phyloP scores from a whole-genome alignment of 371 early-diverging fungal species.

The Mortierella sp. region DNA sequence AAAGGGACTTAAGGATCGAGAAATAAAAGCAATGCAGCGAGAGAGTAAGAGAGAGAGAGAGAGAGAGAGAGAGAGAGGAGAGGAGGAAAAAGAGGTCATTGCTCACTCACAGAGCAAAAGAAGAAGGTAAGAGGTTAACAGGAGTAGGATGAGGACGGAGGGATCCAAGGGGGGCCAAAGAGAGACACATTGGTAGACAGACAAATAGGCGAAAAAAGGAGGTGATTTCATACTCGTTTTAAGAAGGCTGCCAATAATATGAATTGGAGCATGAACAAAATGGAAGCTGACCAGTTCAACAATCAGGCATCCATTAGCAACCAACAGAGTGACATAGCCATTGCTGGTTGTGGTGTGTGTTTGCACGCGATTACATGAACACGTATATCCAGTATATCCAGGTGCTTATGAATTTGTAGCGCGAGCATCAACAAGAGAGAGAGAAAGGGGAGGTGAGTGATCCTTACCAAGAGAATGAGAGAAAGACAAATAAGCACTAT shows the following conservation, averaged over 20 bases:
- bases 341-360: not conserved
- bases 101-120: too few relatives aligned
- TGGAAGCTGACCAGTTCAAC: not conserved
- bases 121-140: too few relatives aligned
- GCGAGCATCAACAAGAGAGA: too few relatives aligned
- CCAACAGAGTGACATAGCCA: not conserved
- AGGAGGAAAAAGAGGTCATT: too few relatives aligned
- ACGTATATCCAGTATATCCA: not conserved
- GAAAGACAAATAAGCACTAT: not conserved
- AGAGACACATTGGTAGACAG: too few relatives aligned
- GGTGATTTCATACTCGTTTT: too few relatives aligned
- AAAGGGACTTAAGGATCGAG: not conserved
- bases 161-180: not conserved
- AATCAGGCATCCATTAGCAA: not conserved
- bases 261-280: not conserved
- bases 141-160: too few relatives aligned
- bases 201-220: too few relatives aligned
- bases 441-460: too few relatives aligned
- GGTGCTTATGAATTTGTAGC: not conserved
- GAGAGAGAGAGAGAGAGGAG: not conserved
- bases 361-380: not conserved
- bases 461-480: not conserved
- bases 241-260: too few relatives aligned
- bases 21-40: not conserved
- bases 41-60: not conserved